Conservation (phyloP, 371 early-diverging fungal genomes). For the Mucor irregularis region DNA sequence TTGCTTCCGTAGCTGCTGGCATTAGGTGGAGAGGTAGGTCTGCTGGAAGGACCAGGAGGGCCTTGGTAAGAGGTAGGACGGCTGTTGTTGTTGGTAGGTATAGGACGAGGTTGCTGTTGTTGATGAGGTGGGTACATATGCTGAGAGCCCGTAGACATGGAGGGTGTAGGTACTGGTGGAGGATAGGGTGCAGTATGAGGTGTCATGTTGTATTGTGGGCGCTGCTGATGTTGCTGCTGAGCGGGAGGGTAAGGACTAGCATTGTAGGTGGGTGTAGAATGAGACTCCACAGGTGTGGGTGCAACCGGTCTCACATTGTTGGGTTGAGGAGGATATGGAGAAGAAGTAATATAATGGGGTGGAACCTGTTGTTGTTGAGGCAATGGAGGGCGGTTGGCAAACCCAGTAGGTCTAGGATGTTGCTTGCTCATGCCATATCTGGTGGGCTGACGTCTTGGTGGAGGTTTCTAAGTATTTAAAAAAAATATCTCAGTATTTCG, state of each 20-base stretch:
- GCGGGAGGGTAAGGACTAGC: background rate
- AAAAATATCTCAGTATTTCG: too few species aligned
- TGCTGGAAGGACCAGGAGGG: conserved; percentile 17
- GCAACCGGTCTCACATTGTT: conserved; percentile 4
- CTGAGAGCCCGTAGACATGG: conserved; percentile 13
- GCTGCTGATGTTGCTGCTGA: conserved; percentile 7
- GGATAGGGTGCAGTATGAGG: conserved; percentile 12
- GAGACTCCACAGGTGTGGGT: conserved; percentile 20
- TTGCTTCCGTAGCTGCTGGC: background rate
- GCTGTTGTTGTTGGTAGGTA: conserved; percentile 2
- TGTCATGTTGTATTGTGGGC: conserved; percentile 4
- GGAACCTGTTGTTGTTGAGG: conserved; percentile 10
- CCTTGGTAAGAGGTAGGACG: conserved; percentile 19
- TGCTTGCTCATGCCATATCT: conserved; percentile 26
- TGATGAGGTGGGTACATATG: conserved; percentile 11
- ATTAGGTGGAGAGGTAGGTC: conserved; percentile 18
- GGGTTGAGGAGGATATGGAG: conserved; percentile 15
- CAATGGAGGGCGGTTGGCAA: conserved; percentile 13
- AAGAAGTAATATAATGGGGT: conserved; percentile 9
- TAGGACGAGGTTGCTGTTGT: background rate
- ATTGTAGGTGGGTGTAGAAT: conserved; percentile 25
- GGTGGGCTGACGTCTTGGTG: conserved; percentile 46
- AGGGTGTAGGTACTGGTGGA: conserved; percentile 15
- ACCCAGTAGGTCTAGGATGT: conserved; percentile 17
- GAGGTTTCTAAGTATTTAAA: conserved; percentile 34